Evolutionary conservation across 768 basidiomycete species (phyloP), one percentile per base, ranked within the genome.

Genomic region (Lactarius indigo): DNA sequence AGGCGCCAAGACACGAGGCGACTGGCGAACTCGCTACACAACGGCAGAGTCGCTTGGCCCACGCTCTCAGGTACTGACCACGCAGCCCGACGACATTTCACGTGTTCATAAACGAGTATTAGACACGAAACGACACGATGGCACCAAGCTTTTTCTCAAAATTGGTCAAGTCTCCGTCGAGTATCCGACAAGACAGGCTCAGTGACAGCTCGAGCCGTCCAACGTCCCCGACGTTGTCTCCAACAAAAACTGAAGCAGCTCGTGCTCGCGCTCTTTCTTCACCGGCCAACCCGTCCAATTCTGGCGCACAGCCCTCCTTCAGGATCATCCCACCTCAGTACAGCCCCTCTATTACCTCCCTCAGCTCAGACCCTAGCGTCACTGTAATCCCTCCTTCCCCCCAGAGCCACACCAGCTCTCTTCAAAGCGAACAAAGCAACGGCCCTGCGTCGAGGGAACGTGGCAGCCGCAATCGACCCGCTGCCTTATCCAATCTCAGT

Each of bases 371-470:
- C 9, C 75, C 70, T 8, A 74, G 74, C 59, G 75, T 77, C 20
- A 77, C 76, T 2, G 70, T 77, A 50, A 73, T 77, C 23, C 77
- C 76, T 6, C 76, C 76, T 0, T 77, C 77, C 7, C 77, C 77
- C 2, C 72, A 68, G 6, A 73, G 66, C 18, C 64, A 68, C 54
- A 33, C 63, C 23, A 63, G 65, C 41, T 72, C 73, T 26, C 35
- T 71, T 62, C 72, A 64, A 64, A 61, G 61, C 57, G 69, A 71
- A 54, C 55, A 47, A 52, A 64, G 61, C n/a, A 44, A 54, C 23
- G 9, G 31, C 56, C n/a, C 35, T 41, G 59, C 37, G 56, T 17
- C 64, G 15, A 57, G 61, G 64, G 67, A 70, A 15, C 73, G 72
- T 42, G 47, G 23, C 5, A 28, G 10, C 26, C 64, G 68, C 63